Evolutionary conservation across 306 rosid genomes (phyloP), one percentile per base, ranked within the genome.

Genomic region (Cucumis melo): DNA sequence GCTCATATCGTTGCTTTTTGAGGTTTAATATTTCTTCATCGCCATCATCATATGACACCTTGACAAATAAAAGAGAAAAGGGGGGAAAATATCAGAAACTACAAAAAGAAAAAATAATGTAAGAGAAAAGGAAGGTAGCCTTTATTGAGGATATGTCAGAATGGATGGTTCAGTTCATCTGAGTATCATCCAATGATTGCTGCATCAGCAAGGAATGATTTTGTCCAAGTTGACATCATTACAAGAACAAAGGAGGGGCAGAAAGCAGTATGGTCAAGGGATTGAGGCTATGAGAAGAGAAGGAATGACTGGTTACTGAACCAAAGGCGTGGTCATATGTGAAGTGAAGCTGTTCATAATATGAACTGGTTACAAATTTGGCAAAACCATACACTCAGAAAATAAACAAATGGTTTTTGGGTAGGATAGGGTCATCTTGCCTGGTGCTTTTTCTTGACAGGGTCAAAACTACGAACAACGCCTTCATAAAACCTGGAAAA

Each of bases 401-500:
- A 74, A 41, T 13, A 48, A 14, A 54, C 38, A n/a, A 54, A 39
- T 44, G 11, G 13, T 60, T 44, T 44, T 54, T 11, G 59, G 56
- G 78, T 24, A 61, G 78, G 70, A 38, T 17, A 73, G 80, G 75
- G 48, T 16, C 62, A 80, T 75, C 85, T 82, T 84, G 91, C 96
- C 91, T 78, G 65, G 85, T 92, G 91, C 81, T 75, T 89, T 82
- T 82, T 83, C 82, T 74, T 89, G 55, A 72, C 60, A 77, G 83
- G 80, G 71, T 89, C 87, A 73, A 85, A 91, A 21, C 82, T 83
- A 42, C 75, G 14, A 50, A 93, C 77, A 68, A 86, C 83, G 61
- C 97, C 98, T 78, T 87, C 91, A 80, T 93, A 93, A 82, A 84
- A 93, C 87, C 98, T 93, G 85, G 75, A 84, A 44, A 82, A 56